A percentile compares a stretch with the other conserved stretches of the same genome.
These are phyloP conservation scores for Deinandra increscens DNA, from an alignment of 129 eudicot species.

Conservation along the genomic window DNA sequence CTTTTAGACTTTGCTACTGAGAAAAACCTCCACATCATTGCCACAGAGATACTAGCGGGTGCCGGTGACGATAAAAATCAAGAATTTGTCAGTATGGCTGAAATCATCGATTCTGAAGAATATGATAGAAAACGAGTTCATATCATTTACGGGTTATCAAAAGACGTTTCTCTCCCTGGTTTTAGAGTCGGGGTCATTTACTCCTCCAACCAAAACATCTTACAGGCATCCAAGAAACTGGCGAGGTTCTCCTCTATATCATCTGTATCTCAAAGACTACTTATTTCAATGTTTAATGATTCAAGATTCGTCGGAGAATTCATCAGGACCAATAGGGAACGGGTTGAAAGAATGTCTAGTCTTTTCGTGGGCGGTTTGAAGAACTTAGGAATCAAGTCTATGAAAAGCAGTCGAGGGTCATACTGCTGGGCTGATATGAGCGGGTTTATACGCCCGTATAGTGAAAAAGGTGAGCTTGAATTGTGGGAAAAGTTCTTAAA, in stretches of 20 bases:
- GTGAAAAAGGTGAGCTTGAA: conserved; percentile 90
- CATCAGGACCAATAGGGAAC: conserved; percentile 42
- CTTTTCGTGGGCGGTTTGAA: conserved; percentile 57
- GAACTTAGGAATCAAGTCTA: conserved; percentile 66
- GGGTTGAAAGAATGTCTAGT: conserved; percentile 39
- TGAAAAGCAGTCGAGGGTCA: conserved; percentile 54
- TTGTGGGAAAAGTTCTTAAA: conserved; percentile 80
- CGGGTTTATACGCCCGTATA: conserved; percentile 69
- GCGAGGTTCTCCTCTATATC: conserved; percentile 66
- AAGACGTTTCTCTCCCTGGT: conserved; percentile 64
- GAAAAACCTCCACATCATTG: conserved; percentile 78
- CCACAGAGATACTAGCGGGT: conserved; percentile 54
- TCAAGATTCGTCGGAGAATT: conserved; percentile 41
- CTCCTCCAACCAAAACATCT: conserved; percentile 48
- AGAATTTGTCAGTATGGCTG: conserved; percentile 75
- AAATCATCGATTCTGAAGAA: conserved; percentile 39
- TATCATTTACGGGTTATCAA: conserved; percentile 58
- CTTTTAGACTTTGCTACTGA: conserved; percentile 79
- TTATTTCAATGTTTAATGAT: conserved; percentile 68
- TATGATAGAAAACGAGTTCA: conserved; percentile 59
- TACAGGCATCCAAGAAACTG: conserved; percentile 64
- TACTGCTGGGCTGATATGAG: conserved; percentile 96
- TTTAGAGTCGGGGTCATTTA: conserved; percentile 60
- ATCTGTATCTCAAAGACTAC: conserved; percentile 56
- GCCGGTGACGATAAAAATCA: conserved; percentile 46